These are phyloP conservation scores for Fraxinus sp. DNA, from an alignment of 305 asterid species.

Conservation along the genomic window DNA sequence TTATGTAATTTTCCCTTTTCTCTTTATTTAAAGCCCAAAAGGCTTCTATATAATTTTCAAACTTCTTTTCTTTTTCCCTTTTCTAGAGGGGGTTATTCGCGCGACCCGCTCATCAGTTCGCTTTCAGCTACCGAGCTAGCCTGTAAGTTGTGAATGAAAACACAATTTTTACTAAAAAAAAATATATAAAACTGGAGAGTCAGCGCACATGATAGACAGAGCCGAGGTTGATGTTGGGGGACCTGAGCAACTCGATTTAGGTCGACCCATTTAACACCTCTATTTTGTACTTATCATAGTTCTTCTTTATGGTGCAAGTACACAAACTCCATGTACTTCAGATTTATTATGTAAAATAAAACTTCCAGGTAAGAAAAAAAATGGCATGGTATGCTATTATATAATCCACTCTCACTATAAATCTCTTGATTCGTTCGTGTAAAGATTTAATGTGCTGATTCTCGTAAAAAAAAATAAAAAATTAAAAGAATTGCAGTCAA, in stretches of 20 bases:
- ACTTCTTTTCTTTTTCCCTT: no score
- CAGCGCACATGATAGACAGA: not conserved
- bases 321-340: not conserved
- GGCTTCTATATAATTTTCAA: not conserved
- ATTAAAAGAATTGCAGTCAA: not conserved
- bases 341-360: not conserved
- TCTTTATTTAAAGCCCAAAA: not conserved
- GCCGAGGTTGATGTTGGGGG: no score
- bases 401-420: no score
- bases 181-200: no score
- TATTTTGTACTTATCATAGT: not conserved
- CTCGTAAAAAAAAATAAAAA: not conserved
- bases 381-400: not conserved
- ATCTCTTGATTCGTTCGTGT: not conserved
- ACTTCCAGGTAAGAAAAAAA: not conserved
- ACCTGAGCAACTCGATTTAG: not conserved
- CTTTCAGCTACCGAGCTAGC: not conserved
- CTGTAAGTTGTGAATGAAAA: not conserved
- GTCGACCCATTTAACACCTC: not conserved
- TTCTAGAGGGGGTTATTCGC: not conserved
- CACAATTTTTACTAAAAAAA: no score
- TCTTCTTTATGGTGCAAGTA: not conserved
- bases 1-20: no score
- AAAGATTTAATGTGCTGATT: not conserved
- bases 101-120: not conserved